These are phyloP conservation scores for Torulaspora gathmanii DNA, from an alignment of 805 yeast genomes.

Conservation along the genomic window DNA sequence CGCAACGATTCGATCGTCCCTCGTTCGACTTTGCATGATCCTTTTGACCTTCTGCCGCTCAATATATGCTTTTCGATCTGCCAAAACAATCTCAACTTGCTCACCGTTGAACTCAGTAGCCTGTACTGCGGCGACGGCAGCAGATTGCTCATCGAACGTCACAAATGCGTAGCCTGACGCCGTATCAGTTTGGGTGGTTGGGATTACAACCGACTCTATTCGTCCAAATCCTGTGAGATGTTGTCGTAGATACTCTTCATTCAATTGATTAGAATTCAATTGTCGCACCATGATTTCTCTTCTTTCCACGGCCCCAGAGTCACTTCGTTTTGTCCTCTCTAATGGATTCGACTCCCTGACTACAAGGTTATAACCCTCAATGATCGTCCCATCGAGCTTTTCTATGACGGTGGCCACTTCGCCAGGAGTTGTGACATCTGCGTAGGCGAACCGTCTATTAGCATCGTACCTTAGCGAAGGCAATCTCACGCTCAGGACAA, in stretches of 20 bases:
- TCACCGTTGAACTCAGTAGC: conserved; percentile 46
- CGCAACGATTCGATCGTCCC: conserved; percentile 17
- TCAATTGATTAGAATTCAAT: conserved; percentile 44
- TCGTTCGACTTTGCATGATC: conserved; percentile 20
- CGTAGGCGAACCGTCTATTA: conserved; percentile 67
- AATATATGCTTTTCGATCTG: conserved; percentile 40
- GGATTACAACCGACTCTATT: conserved; percentile 44
- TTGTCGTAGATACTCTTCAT: conserved; percentile 37
- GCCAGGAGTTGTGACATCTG: conserved; percentile 48
- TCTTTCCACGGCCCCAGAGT: conserved; percentile 45
- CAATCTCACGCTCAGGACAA: conserved; percentile 49
- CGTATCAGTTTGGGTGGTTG: conserved; percentile 20
- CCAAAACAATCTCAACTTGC: conserved; percentile 44
- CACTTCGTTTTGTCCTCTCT: conserved; percentile 39
- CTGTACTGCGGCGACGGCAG: conserved; percentile 46
- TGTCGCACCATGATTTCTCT: conserved; percentile 55
- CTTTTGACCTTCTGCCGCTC: conserved; percentile 35
- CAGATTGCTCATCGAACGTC: conserved; percentile 41
- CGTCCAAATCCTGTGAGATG: conserved; percentile 49
- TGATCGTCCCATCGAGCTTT: conserved; percentile 38
- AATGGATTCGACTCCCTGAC: conserved; percentile 63
- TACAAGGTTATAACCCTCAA: conserved; percentile 42
- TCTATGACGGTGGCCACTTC: conserved; percentile 44
- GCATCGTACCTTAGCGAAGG: conserved; percentile 57
- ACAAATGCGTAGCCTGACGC: conserved; percentile 69